These are phyloP conservation scores for Imleria badia DNA, from an alignment of 768 basidiomycete genomes.

Conservation along the genomic window DNA sequence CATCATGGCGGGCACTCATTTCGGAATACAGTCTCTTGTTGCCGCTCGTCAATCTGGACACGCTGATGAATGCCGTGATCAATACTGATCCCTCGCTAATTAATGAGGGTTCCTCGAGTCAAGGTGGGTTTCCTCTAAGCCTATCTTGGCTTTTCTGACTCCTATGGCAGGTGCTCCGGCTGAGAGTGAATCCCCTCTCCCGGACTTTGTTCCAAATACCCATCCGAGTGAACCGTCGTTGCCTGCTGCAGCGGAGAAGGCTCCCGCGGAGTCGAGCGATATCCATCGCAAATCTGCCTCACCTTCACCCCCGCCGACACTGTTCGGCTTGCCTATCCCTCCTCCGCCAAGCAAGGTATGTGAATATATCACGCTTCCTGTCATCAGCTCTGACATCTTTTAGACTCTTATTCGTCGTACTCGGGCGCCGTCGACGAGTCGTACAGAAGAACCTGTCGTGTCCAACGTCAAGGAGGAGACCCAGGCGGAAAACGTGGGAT, in stretches of 20 bases:
- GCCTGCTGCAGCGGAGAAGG: conserved; percentile 18
- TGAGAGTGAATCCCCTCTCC: conserved; percentile 38
- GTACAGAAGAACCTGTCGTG: conserved; percentile 3
- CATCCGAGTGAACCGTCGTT: conserved; percentile 50
- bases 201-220: conserved; percentile 53
- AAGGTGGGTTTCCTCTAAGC: conserved; percentile 14
- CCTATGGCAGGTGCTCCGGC: neutral
- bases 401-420: conserved; percentile 27
- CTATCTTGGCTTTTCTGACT: neutral
- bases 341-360: conserved; percentile 27
- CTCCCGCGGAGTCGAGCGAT: conserved; percentile 14
- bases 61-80: conserved; percentile 52
- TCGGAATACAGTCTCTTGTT: conserved; percentile 36
- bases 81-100: conserved; percentile 37
- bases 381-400: neutral
- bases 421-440: conserved; percentile 16
- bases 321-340: conserved; percentile 19
- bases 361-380: neutral
- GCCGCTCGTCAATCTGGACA: conserved; percentile 43
- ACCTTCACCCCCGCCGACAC: conserved; percentile 21
- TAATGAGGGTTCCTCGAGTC: conserved; percentile 17
- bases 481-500: conserved; percentile 10
- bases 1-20: conserved; percentile 5
- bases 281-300: conserved; percentile 7
- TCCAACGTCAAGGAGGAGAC: conserved; percentile 10